Evolutionary conservation across 2,329 filamentous ascomycete species (phyloP).

Genomic region (Tricladium varicosporioides): DNA sequence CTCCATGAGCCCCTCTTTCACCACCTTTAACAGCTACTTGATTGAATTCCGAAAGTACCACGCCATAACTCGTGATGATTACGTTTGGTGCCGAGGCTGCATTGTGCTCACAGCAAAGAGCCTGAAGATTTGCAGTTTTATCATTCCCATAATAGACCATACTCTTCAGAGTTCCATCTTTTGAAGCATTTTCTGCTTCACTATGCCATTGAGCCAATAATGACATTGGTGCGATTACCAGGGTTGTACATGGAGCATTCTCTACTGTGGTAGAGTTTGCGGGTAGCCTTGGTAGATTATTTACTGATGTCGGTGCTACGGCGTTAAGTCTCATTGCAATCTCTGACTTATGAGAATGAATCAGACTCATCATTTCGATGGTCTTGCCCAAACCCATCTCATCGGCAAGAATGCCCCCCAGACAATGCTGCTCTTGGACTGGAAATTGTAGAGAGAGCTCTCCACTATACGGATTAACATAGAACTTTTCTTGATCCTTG

Average conservation of each 20-base stretch:
- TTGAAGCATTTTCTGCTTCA: conserved; percentile 88
- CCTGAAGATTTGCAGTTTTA: conserved; percentile 74
- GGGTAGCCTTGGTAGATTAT: conserved; percentile 60
- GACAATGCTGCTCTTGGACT: conserved; percentile 87
- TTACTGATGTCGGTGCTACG: conserved; percentile 43
- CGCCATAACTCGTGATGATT: conserved; percentile 92
- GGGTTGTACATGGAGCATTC: conserved; percentile 79
- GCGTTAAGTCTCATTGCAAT: conserved; percentile 40
- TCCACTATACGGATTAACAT: conserved; percentile 95
- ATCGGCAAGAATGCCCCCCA: conserved; percentile 90
- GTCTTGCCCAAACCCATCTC: conserved; percentile 99
- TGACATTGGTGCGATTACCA: conserved; percentile 97
- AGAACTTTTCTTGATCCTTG: conserved; percentile 71
- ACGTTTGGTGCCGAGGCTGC: conserved; percentile 77
- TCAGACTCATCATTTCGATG: conserved; percentile 93
- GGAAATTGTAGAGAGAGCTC: conserved; percentile 91
- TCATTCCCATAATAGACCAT: conserved; percentile 92
- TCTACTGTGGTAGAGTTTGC: conserved; percentile 56
- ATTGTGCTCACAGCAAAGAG: conserved; percentile 74
- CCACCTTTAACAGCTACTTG: conserved; percentile 66
- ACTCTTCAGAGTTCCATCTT: conserved; percentile 75
- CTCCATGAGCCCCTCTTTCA: conserved; percentile 63
- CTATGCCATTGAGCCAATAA: conserved; percentile 96
- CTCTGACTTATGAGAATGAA: conserved; percentile 77
- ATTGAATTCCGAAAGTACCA: conserved; percentile 85